Conservation (phyloP, 139 green algal species). For the Nannochloris sp. region DNA sequence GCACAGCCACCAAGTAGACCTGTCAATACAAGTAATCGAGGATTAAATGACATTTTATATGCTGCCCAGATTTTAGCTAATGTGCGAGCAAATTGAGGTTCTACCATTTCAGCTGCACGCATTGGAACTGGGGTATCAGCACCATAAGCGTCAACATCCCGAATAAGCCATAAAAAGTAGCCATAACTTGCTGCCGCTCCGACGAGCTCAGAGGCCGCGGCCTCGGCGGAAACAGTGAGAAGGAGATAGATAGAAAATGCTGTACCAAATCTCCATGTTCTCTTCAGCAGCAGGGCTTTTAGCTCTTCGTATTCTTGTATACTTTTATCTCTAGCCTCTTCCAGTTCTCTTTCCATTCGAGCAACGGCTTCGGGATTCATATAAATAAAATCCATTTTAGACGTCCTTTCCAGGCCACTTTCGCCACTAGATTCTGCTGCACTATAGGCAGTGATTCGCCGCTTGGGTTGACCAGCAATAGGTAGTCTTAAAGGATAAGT, state of each 20-base stretch:
- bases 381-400: neutral
- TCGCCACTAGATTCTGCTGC: neutral
- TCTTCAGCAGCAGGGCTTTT: slow-evolving; percentile 42
- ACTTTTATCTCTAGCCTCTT: neutral
- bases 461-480: too few species aligned
- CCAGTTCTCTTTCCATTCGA: neutral
- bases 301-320: slow-evolving; percentile 52
- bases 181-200: slow-evolving; percentile 38
- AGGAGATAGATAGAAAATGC: slow-evolving; percentile 53
- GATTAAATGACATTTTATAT: slow-evolving; percentile 41
- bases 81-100: slow-evolving; percentile 13
- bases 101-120: slow-evolving; percentile 42
- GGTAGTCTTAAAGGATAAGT: too few species aligned
- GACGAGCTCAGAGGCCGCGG: slow-evolving; percentile 43
- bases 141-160: slow-evolving; percentile 44
- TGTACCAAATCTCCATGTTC: slow-evolving; percentile 48
- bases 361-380: neutral
- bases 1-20: slow-evolving; percentile 19
- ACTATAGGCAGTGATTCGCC: too few species aligned
- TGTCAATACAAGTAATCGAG: slow-evolving; percentile 51
- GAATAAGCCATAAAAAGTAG: slow-evolving; percentile 47
- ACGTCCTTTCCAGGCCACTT: neutral
- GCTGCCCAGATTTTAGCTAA: slow-evolving; percentile 39
- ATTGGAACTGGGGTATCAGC: slow-evolving; percentile 34
- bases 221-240: slow-evolving; percentile 37